Evolutionary conservation across 2,329 filamentous ascomycete species (phyloP), one percentile per base, ranked within the genome.

Genomic region (Tricladium varicosporioides): DNA sequence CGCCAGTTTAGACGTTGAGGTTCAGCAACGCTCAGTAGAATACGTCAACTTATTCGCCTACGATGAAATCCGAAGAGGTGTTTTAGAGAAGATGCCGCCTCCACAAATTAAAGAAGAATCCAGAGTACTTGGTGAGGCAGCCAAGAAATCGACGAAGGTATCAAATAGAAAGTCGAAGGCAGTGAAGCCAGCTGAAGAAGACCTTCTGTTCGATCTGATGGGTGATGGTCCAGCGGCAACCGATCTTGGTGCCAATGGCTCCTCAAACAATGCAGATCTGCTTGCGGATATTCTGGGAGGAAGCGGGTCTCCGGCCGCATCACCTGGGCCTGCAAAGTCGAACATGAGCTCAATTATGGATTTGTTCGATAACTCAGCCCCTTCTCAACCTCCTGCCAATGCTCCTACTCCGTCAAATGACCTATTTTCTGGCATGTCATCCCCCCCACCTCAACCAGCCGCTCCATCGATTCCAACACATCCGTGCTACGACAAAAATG

Each of bases 91-190:
- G 73, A 99, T 99, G 95, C 94, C 94, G 7, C 85, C 94, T 1
- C 94, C 94, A 8, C 93, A 97, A 72, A 97, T 99, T 69, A 91
- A 93, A 64, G 94, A 99, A 71, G 91, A 96, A 72, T 93, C 94
- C 54, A 83, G 93, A 59, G 92, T 97, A 2, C 79, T 99, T 15
- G 92, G 92, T 45, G 89, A 93, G 67, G 87, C 91, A 1, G 79
- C 84, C 1, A 86, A 86, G 72, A 83, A 87, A 66, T 79, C 81
- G 62, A 87, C 83, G 72, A 85, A 87, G 69, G 78, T 83, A 49
- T 80, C 84, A 58, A 91, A 89, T 70, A 85, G 91, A 65, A 90
- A 87, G 71, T 85, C 87, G 57, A 92, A 88, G 74, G 81, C 86
- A 27, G 80, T 87, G 61, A 94, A 96, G 74, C 89, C 90, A 43